phyloP scores from a whole-genome alignment of 2,329 filamentous ascomycete genomes.

The Aspergillus tanneri region DNA sequence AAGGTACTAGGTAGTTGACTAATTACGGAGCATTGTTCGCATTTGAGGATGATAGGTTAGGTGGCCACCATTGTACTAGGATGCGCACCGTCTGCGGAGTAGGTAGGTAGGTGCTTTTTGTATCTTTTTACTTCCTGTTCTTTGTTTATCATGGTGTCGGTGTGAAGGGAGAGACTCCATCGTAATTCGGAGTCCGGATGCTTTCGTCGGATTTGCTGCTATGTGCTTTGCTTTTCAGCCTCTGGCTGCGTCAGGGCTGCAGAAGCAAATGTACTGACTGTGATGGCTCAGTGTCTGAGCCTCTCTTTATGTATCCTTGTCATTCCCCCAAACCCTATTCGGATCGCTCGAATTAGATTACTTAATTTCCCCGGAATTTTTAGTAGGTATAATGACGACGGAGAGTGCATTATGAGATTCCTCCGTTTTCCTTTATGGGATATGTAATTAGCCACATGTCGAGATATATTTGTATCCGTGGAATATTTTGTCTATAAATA shows the following conservation, averaged over 20 bases:
- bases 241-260: conserved; percentile 17
- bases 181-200: background rate
- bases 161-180: background rate
- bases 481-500: too few species aligned
- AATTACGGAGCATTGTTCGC: too few species aligned
- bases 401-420: too few species aligned
- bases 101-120: too few species aligned
- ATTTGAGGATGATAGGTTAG: too few species aligned
- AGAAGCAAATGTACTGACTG: conserved; percentile 10
- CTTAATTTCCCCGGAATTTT: background rate
- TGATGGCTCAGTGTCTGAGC: conserved; percentile 13
- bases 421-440: too few species aligned
- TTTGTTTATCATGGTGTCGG: background rate
- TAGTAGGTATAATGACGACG: background rate
- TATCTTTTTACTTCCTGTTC: background rate
- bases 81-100: too few species aligned
- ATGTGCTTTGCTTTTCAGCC: conserved; percentile 14
- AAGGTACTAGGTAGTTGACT: background rate
- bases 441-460: too few species aligned
- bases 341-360: background rate
- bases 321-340: background rate
- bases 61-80: too few species aligned
- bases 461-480: too few species aligned
- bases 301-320: conserved; percentile 6
- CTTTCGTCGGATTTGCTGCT: background rate